Base-by-base conservation (phyloP, 2,329 filamentous ascomycete genomes). In the Arthroderma sp. region DNA sequence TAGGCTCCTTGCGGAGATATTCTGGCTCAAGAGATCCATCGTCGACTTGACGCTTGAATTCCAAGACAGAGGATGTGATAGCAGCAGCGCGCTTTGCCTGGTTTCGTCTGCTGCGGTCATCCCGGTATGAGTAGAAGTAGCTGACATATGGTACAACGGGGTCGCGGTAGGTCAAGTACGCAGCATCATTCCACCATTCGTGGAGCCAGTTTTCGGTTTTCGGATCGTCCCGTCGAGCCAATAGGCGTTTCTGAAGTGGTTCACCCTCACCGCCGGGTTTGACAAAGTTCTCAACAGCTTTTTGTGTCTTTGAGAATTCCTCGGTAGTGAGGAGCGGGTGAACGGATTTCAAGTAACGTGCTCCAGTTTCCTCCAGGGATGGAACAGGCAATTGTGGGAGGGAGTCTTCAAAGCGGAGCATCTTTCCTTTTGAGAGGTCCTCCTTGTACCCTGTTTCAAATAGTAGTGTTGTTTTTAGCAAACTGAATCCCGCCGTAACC, bases 51-150 rank as follows among this genome's bases (percentile, higher is more conserved):
- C 81, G 83, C 77, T 95, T 94, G 74, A 98, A 98, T 61, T 93
- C 86, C 34, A 98, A 75, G 1, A 79, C 82, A 5, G 85, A 82
- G 1, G 84, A 86, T 1, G 85, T 80, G 53, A 98, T 83, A 52
- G 89, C 88, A 3, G 91, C 91, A 3, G 91, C 91, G 51, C 91
- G 84, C 74, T 93, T 94, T 50, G 83, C 81, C 0, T 91, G 91
- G 64, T 95, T 79, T 50, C 87, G 80, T 53, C 89, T 79, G 60
- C 81, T 77, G 55, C 85, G 80, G 67, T 98, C 93, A 66, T 98
- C 91, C 54, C 86, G 80, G 71, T 96, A 89, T 45, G 88, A 95
- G 72, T 98, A 98, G 71, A 98, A 98, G 76, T 98, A 98, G 66
- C 86, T 94, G 59, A 98, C 91, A 62, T 96, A 98, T 49, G 91